Evolutionary conservation across 2,329 filamentous ascomycete species (phyloP), one percentile per base, ranked within the genome.

Genomic region (Calonectria pseudoturangicola): DNA sequence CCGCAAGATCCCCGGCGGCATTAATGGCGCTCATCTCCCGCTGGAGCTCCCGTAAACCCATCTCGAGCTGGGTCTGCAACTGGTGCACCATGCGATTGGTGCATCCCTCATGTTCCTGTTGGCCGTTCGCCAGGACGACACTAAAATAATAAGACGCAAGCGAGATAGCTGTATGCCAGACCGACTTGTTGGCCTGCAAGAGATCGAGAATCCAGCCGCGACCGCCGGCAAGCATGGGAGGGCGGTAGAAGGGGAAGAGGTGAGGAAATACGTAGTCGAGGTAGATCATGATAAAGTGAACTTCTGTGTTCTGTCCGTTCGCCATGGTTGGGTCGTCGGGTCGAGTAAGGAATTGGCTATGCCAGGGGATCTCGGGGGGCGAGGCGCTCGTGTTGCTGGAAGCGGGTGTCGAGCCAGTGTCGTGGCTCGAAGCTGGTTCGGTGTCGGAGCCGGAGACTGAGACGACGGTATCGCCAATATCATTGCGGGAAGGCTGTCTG

Each of bases 201-300:
- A 91, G 83, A 36, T 89, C 87, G 43, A 93, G 83, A 33, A 93
- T 84, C 91, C 91, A 93, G 30, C 88, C 87, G 62, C 89, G 87
- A 16, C 91, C 91, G n/a, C 89, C 88, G 69, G 89, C 84, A 4
- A 89, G 84, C 7, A 91, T 79, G 2, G 85, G 84, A 0, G 91
- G 91, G 3, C 87, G 87, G 81, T 92, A 93, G 79, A 92, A 90
- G 2, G 92, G 92, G 77, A 91, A 92, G 1, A 92, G 82, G 75
- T 92, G 90, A 2, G 91, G 91, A 73, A 92, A 88, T 25, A 92
- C 85, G 74, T 90, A 88, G 79, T 93, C 91, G 56, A 92, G 84
- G 78, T 92, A 93, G 70, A 90, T 86, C 87, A 91, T 90, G 70
- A 89, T 82, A 51, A 88, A 86, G 77, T 85, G 83, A 0, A 85